These are phyloP conservation scores for Pseudognaphalium luteoalbum DNA, from an alignment of 129 eudicot species.

Conservation along the genomic window DNA sequence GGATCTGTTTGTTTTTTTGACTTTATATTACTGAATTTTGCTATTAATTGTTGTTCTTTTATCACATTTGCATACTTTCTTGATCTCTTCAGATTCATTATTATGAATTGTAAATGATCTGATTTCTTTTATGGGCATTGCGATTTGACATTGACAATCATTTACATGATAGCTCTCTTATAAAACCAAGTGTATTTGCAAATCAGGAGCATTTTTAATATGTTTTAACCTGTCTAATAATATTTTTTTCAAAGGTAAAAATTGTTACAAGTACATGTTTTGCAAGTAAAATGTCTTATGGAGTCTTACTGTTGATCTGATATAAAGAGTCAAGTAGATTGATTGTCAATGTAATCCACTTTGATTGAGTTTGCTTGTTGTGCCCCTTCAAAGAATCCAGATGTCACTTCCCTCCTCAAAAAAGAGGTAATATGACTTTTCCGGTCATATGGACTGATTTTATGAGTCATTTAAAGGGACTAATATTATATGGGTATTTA, in stretches of 20 bases:
- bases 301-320: constrained; percentile 6
- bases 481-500: not conserved
- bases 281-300: constrained; percentile 6
- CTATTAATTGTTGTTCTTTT: not conserved
- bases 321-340: not conserved
- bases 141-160: not conserved
- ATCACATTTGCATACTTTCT: constrained; percentile 7
- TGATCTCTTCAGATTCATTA: constrained; percentile 10
- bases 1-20: constrained; percentile 12
- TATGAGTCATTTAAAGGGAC: not conserved
- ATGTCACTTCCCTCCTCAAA: constrained; percentile 3
- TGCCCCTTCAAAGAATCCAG: not conserved
- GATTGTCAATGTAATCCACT: not conserved
- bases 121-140: not conserved
- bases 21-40: not conserved
- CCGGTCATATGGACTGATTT: constrained; percentile 7
- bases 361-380: not conserved
- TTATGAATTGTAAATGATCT: not conserved
- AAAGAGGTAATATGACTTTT: constrained; percentile 10
- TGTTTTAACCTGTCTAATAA: not conserved
- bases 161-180: not conserved
- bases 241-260: not conserved
- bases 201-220: not conserved
- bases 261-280: not conserved
- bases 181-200: not conserved